Percentiles rank a stretch among this genome's conserved stretches.
Conservation (phyloP, 495 filamentous ascomycete species). For the Extremus antarcticus region DNA sequence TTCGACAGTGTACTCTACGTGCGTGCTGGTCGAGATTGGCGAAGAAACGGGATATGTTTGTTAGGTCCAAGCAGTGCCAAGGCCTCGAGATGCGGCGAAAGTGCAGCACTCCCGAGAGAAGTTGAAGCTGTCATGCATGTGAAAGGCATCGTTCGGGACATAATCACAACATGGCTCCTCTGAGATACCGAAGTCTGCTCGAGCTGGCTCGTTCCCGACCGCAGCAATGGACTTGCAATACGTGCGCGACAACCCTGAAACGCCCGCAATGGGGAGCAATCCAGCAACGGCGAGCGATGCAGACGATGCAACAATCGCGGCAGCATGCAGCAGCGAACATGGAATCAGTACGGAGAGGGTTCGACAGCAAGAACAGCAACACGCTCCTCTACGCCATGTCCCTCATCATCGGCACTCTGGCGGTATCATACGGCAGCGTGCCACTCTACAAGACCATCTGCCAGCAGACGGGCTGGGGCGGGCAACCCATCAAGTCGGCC, state of each 20-base stretch:
- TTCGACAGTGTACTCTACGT: too few species aligned
- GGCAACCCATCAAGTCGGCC: constrained; percentile 74
- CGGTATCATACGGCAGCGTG: constrained; percentile 88
- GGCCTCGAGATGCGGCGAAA: neutral
- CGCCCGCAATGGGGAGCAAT: neutral
- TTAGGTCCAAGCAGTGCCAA: too few species aligned
- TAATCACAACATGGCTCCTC: constrained; percentile 11
- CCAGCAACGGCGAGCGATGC: constrained; percentile 18
- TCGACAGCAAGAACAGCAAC: constrained; percentile 47
- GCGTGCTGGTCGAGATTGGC: too few species aligned
- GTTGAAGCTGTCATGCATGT: neutral
- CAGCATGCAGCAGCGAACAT: constrained; percentile 36
- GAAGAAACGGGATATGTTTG: too few species aligned
- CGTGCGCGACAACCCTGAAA: constrained; percentile 1
- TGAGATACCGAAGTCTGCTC: constrained; percentile 12
- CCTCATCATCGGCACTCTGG: constrained; percentile 79
- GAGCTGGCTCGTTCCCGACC: constrained; percentile 4
- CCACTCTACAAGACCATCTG: constrained; percentile 99
- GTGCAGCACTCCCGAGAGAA: neutral
- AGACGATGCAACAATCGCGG: constrained; percentile 16
- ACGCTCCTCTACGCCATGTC: constrained; percentile 70
- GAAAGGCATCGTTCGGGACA: neutral
- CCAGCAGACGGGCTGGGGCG: constrained; percentile 90
- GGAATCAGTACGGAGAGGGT: constrained; percentile 44
- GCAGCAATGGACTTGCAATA: constrained; percentile 12